A percentile compares a stretch with the other conserved stretches of the same genome.
These are phyloP conservation scores for Protomyces pachydermus DNA, from an alignment of 1,139 yeast genomes.

Conservation along the genomic window DNA sequence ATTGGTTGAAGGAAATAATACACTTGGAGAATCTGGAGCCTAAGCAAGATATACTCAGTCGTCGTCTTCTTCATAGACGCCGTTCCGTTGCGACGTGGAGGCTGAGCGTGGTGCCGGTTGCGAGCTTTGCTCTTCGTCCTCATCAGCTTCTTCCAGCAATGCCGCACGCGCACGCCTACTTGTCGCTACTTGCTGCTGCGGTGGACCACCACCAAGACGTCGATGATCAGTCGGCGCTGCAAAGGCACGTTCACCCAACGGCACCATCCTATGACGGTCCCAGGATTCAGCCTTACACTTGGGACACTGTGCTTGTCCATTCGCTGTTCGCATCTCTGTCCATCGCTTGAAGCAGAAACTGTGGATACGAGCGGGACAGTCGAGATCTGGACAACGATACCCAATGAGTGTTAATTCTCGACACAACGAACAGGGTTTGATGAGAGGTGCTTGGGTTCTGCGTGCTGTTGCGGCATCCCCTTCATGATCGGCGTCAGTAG, in stretches of 20 bases:
- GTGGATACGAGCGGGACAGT: constrained; percentile 9
- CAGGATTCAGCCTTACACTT: not conserved
- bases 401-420: constrained; percentile 1
- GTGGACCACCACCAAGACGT: too few relatives aligned
- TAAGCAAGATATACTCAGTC: too few relatives aligned
- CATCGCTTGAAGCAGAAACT: constrained; percentile 5
- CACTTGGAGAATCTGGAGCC: too few relatives aligned
- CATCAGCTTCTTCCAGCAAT: constrained; percentile 1
- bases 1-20: too few relatives aligned
- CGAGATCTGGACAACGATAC: constrained; percentile 20
- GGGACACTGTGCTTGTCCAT: not conserved
- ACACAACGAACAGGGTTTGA: not conserved
- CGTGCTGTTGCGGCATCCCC: constrained; percentile 3
- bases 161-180: not conserved
- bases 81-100: too few relatives aligned
- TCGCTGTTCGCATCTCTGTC: not conserved
- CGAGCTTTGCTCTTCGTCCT: not conserved
- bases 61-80: too few relatives aligned
- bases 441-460: constrained; percentile 2
- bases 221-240: not conserved
- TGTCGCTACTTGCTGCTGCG: too few relatives aligned
- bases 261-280: not conserved
- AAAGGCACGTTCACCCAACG: not conserved
- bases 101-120: not conserved
- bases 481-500: constrained; percentile 1